These are phyloP conservation scores for Helianthus tuberosus DNA, from an alignment of 129 eudicot genomes.

Conservation along the genomic window DNA sequence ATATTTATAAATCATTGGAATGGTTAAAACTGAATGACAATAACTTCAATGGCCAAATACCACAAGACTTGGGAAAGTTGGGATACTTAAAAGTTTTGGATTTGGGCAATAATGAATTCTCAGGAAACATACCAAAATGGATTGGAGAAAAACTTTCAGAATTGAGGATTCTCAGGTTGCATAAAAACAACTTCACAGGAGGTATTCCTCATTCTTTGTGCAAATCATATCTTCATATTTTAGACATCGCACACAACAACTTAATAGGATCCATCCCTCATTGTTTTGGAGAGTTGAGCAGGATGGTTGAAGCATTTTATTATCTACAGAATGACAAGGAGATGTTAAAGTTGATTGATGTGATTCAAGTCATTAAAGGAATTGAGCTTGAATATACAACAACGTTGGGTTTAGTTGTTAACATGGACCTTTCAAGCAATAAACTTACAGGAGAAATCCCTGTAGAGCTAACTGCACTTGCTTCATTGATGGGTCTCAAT, in stretches of 20 bases:
- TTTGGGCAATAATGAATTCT: not conserved
- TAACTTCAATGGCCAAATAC: not conserved
- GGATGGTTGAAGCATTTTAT: not conserved
- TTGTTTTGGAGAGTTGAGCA: not conserved
- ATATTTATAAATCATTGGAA: not conserved
- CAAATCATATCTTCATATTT: not conserved
- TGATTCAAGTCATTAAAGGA: not conserved
- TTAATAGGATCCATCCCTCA: not conserved
- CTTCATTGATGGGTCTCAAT: not conserved
- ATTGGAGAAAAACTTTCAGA: not conserved
- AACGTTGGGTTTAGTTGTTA: not conserved
- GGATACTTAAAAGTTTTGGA: not conserved
- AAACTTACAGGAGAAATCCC: not conserved
- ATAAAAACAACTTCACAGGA: not conserved
- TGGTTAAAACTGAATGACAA: slow-evolving; percentile 1
- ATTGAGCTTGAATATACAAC: not conserved
- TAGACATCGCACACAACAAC: not conserved
- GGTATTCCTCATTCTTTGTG: not conserved
- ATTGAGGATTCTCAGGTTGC: not conserved
- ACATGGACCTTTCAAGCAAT: slow-evolving; percentile 11
- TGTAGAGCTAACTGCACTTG: not conserved
- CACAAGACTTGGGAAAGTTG: not conserved
- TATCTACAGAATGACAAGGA: too few relatives aligned
- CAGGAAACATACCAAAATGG: not conserved
- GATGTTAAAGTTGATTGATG: not conserved